These are phyloP conservation scores for Inga leiocalycina DNA, from an alignment of 306 rosid species.

Conservation along the genomic window DNA sequence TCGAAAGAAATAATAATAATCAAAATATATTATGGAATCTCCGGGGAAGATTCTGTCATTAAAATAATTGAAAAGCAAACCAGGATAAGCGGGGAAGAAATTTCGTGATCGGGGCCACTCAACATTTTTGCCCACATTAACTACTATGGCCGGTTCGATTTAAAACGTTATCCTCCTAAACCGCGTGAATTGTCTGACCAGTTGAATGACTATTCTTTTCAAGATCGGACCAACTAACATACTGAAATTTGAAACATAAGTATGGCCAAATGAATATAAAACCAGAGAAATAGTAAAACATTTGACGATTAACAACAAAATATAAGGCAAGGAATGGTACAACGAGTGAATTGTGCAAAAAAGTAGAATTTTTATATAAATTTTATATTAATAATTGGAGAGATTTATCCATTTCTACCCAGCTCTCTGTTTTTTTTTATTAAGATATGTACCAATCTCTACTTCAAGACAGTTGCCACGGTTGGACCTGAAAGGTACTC, in stretches of 20 bases:
- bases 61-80: background rate
- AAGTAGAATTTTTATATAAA: background rate
- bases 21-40: background rate
- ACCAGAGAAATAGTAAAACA: too few relatives aligned
- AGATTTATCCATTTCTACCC: background rate
- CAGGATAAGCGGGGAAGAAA: constrained; percentile 11
- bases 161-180: constrained; percentile 25
- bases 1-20: too few relatives aligned
- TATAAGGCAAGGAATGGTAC: background rate
- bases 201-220: background rate
- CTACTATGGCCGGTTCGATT: constrained; percentile 34
- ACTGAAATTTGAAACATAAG: background rate
- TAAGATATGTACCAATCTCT: too few relatives aligned
- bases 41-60: background rate
- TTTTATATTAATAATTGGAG: too few relatives aligned
- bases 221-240: constrained; percentile 33
- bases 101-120: constrained; percentile 5
- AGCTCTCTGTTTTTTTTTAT: too few relatives aligned
- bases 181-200: background rate
- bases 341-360: background rate
- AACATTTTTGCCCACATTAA: background rate
- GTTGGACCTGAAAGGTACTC: constrained; percentile 11
- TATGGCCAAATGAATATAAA: background rate
- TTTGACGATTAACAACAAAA: too few relatives aligned
- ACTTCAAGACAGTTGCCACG: background rate